Conservation (phyloP, 208 protist species). For the Vickermania ingenoplastis region DNA sequence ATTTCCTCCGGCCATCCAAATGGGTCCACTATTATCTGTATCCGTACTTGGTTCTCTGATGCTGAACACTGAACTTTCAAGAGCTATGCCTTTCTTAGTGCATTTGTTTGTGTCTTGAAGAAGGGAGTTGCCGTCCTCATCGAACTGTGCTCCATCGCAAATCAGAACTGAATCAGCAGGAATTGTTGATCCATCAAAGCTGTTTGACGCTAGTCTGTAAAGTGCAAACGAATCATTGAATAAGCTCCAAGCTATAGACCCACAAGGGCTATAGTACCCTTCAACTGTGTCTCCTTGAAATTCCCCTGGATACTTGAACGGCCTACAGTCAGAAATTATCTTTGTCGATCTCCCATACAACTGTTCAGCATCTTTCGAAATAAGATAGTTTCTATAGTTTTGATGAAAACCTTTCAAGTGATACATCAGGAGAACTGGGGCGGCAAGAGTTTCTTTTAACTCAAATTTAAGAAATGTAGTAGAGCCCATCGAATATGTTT, state of each 20-base stretch:
- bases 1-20: slow-evolving; percentile 27
- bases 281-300: slow-evolving; percentile 10
- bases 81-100: slow-evolving; percentile 90
- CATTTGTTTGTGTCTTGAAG: slow-evolving; percentile 39
- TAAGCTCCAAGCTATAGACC: slow-evolving; percentile 92
- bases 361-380: slow-evolving; percentile 50
- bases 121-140: slow-evolving; percentile 15
- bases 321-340: slow-evolving; percentile 20
- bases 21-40: slow-evolving; percentile 13
- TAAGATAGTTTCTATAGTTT: slow-evolving; percentile 94
- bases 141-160: slow-evolving; percentile 71
- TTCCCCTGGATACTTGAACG: slow-evolving; percentile 61
- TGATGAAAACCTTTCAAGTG: slow-evolving; percentile 95
- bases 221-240: slow-evolving; percentile 95
- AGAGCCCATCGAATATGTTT: slow-evolving; percentile 25
- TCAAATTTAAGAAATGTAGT: slow-evolving; percentile 33
- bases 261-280: slow-evolving; percentile 92
- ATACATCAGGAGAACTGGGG: slow-evolving; percentile 96
- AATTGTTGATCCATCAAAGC: not conserved
- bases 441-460: slow-evolving; percentile 53
- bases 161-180: slow-evolving; percentile 31
- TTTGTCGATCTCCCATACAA: slow-evolving; percentile 23
- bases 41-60: slow-evolving; percentile 68
- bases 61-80: slow-evolving; percentile 67
- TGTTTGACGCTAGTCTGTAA: slow-evolving; percentile 11